Base-by-base conservation (phyloP, 1,284 basidiomycete species). In the Cutaneotrichosporon sp. region DNA sequence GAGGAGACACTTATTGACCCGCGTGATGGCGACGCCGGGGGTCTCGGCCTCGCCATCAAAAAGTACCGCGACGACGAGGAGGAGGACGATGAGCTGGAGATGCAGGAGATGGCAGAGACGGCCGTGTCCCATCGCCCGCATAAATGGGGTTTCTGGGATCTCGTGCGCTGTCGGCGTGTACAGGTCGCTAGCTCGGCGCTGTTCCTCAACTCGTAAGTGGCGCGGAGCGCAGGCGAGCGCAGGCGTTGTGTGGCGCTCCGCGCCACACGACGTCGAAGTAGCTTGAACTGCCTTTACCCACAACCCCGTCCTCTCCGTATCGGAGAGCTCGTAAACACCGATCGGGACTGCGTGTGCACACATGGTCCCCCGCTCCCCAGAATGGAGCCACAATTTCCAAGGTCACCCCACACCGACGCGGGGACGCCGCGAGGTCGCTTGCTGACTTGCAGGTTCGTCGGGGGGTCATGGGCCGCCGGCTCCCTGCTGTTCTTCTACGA, bases 401-500 rank as follows among this genome's bases (percentile, higher is more conserved):
- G 5, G 10, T 30, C 26, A 5, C 26, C 26, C 26, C 26, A 10
- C 26, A 30, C n/a, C n/a, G n/a, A n/a, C n/a, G n/a, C n/a, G n/a
- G n/a, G n/a, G n/a, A n/a, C n/a, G n/a, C n/a, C n/a, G n/a, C 34
- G 15, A 37, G 36, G 8, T 37, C 36, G 36, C 17, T 12, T 21
- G 38, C 22, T 42, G 13, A 42, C 41, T 8, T n/a, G 12, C 41
- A 42, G 41, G 4, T 71, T 73, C 46, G 62, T 70, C 2, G 54
- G 58, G 22, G 68, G 70, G 4, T 69, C 67, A 10, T 74, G 68
- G 70, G 56, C 37, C 12, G 70, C 72, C 2, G 71, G 66, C 1
- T 67, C 63, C 10, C 48, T 73, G 10, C 52, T 74, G 22, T 73
- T 70, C 55, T 72, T 69, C 58, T 75, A 71, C 46, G 69, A 71